Evolutionary conservation across 108 stramenopile genomes (phyloP), one percentile per base, ranked within the genome.

Genomic region (Mediolabrus comicus): DNA sequence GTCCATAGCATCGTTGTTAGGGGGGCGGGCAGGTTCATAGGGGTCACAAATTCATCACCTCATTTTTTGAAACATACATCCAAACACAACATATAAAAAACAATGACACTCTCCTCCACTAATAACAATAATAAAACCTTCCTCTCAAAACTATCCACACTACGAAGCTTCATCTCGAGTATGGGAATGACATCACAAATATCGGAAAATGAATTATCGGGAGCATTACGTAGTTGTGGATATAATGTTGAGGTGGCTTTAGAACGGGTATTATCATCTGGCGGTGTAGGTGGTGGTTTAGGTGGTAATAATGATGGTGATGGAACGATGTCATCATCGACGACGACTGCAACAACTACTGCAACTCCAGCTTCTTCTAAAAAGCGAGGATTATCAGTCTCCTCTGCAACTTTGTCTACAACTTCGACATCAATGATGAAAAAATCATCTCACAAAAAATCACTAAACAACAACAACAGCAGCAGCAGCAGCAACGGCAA

Each of bases 211-310:
- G 86, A 87, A 46, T 59, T 90, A 34, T 81, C 86, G 0, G 25
- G 54, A 1, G 84, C 87, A 57, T 58, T 94, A 12, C 49, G 79
- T 62, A 62, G 76, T 25, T 71, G 79, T 7, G 86, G 80, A 0
- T 88, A 77, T 70, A 82, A 81, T 52, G 89, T 95, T 43, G 83
- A 90, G 25, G 17, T 82, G 59, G 94, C 94, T 17, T 78, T 91
- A 35, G 89, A 91, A 64, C 55, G 83, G 31, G 24, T 94, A 4
- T 62, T 94, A 38, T 80, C 83, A 59, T 3, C 22, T 30, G 51
- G 34, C 3, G 17, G 26, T 46, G 64, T 53, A 58, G 33, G 63
- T 25, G 38, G 24, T 57, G 31, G 0, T 19, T n/a, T n/a, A n/a
- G n/a, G n/a, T n/a, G n/a, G n/a, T n/a, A n/a, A n/a, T n/a, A n/a